Base-by-base conservation (phyloP, 345 rosid genomes). In the Linum trigynum region DNA sequence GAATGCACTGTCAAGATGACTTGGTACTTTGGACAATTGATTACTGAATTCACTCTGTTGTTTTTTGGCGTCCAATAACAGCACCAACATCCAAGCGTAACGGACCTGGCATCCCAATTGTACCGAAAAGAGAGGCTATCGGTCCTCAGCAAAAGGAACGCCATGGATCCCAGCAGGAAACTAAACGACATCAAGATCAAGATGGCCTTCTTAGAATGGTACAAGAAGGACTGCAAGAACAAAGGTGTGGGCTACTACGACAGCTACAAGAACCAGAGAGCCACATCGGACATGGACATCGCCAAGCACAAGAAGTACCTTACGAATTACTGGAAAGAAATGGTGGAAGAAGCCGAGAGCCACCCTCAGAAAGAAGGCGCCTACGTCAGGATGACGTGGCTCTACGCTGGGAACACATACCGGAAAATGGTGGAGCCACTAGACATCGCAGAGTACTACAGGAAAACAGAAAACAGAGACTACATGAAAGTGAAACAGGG, bases 371-470 rank as follows among this genome's bases (percentile, higher is more conserved):
- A 67, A 5, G 84, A 82, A 57, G 65, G 23, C 3, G 72, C 74
- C 1, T 7, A 23, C 3, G 69, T 82, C 23, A 68, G 74, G 40
- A 43, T 0, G 0, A 63, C 78, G 14, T 82, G 73, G 86, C 76
- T 86, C 3, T 80, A 57, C 41, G 72, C 75, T 0, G 94, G 88
- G 15, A 71, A 80, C 23, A 81, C 73, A 40, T 91, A 84, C 61
- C 68, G 88, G 62, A 83, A 94, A 64, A 68, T 91, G 84, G 66
- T 88, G 4, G 96, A 91, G 40, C 97, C 96, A 0, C 91, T 91
- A 14, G 85, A 81, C n/a, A 82, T 91, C 39, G 91, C 96, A n/a
- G 84, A 85, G 1, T 79, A 72, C 73, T 86, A 91, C 62, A 61
- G 1, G 53, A 4, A 48, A 10, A 10, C 3, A 48, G 14, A 15